These are phyloP conservation scores for Pyricularia grisea DNA, from an alignment of 2,329 filamentous ascomycete species.

Conservation along the genomic window DNA sequence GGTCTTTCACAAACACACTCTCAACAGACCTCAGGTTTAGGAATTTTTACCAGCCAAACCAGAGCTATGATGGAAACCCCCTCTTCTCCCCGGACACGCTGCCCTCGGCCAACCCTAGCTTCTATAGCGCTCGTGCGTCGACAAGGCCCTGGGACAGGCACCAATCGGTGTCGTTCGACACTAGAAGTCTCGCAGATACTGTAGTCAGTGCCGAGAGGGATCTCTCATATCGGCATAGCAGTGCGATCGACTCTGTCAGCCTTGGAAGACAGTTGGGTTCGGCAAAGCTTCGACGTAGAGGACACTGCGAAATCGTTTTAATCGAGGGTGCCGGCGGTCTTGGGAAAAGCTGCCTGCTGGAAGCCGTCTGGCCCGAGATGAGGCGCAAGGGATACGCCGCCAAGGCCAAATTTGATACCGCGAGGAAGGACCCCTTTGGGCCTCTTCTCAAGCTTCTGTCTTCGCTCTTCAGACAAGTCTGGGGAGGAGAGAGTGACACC, in stretches of 20 bases:
- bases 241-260: conserved; percentile 29
- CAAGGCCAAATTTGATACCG: conserved; percentile 56
- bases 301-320: conserved; percentile 54
- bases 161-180: conserved; percentile 39
- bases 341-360: conserved; percentile 57
- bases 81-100: conserved; percentile 36
- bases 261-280: conserved; percentile 45
- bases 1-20: conserved; percentile 36
- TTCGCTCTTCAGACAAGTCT: conserved; percentile 58
- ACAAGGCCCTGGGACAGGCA: conserved; percentile 42
- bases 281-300: conserved; percentile 49
- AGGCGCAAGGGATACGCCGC: conserved; percentile 54
- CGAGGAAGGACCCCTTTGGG: conserved; percentile 50
- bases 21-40: conserved; percentile 31
- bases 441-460: conserved; percentile 56
- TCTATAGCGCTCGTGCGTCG: conserved; percentile 23
- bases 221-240: conserved; percentile 27
- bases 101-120: conserved; percentile 34
- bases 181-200: conserved; percentile 35
- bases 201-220: conserved; percentile 28
- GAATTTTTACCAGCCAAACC: conserved; percentile 28
- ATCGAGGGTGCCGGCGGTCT: conserved; percentile 53
- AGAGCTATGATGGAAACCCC: conserved; percentile 33
- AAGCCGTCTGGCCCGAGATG: conserved; percentile 52
- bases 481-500: conserved; percentile 52